Conservation (phyloP, 2,329 filamentous ascomycete genomes). For the Chalara sp. region DNA sequence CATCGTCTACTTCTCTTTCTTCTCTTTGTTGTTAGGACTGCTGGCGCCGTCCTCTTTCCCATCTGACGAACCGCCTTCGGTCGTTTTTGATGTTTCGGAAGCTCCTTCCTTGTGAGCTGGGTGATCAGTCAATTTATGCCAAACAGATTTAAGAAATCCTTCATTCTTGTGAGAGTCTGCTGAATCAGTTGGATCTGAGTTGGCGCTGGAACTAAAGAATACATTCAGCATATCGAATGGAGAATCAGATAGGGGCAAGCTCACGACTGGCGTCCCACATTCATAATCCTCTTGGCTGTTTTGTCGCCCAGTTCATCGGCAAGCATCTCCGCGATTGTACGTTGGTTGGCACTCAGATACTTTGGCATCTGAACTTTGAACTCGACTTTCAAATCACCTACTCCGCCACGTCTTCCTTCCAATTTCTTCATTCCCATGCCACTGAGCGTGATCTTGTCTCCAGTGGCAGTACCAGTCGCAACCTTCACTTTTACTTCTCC, state of each 20-base stretch:
- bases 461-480: slow-evolving; percentile 82
- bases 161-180: slow-evolving; percentile 64
- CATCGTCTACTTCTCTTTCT: slow-evolving; percentile 12
- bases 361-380: slow-evolving; percentile 96
- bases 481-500: slow-evolving; percentile 88
- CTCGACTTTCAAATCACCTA: slow-evolving; percentile 84
- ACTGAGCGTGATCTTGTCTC: slow-evolving; percentile 80
- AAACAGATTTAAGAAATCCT: slow-evolving; percentile 86
- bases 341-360: slow-evolving; percentile 83
- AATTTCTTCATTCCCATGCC: slow-evolving; percentile 95
- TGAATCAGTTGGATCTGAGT: slow-evolving; percentile 6
- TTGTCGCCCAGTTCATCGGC: slow-evolving; percentile 95
- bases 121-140: slow-evolving; percentile 86
- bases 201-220: neutral
- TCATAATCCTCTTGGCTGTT: slow-evolving; percentile 88
- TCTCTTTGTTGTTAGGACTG: slow-evolving; percentile 11
- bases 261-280: slow-evolving; percentile 53
- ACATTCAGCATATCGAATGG: slow-evolving; percentile 5
- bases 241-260: slow-evolving; percentile 21
- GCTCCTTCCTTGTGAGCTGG: slow-evolving; percentile 6
- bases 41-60: neutral
- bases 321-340: slow-evolving; percentile 89
- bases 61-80: neutral
- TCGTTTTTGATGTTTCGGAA: neutral
- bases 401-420: slow-evolving; percentile 54